Evolutionary conservation across 2,329 filamentous ascomycete genomes (phyloP).

Genomic region (Juglanconis sp.): DNA sequence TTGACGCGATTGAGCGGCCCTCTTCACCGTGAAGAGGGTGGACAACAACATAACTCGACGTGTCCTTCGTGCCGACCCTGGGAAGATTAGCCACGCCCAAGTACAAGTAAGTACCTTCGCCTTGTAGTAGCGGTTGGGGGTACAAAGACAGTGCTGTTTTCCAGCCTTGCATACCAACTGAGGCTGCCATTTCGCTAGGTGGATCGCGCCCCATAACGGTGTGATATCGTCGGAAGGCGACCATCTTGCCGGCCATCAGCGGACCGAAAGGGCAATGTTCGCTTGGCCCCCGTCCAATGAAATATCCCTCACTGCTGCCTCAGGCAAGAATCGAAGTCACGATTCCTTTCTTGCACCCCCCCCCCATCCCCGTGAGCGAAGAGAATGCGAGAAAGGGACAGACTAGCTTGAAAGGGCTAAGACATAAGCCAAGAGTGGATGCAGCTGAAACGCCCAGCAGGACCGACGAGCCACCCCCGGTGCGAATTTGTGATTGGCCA

Average conservation of each 20-base stretch:
- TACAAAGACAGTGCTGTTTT: neutral
- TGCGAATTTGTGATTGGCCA: conserved; percentile 24
- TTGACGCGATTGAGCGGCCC: too few species aligned
- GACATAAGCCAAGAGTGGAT: conserved; percentile 10
- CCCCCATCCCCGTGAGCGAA: neutral
- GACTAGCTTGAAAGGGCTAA: conserved; percentile 3
- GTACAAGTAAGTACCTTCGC: too few species aligned
- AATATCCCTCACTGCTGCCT: neutral
- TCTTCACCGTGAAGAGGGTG: too few species aligned
- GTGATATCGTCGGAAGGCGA: neutral
- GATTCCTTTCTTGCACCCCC: neutral
- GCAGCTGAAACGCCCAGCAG: conserved; percentile 26
- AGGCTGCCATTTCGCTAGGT: neutral
- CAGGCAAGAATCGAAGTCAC: neutral
- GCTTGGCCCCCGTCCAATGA: neutral
- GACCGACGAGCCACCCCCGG: neutral
- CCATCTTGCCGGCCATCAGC: neutral
- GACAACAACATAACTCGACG: too few species aligned
- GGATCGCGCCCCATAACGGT: neutral
- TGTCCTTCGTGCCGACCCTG: too few species aligned
- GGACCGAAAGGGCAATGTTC: neutral
- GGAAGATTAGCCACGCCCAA: too few species aligned
- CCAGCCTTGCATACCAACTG: neutral
- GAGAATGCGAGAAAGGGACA: neutral
- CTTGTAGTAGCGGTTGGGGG: neutral